Conservation (phyloP, 2,329 filamentous ascomycete species). For the Neurospora crassa region DNA sequence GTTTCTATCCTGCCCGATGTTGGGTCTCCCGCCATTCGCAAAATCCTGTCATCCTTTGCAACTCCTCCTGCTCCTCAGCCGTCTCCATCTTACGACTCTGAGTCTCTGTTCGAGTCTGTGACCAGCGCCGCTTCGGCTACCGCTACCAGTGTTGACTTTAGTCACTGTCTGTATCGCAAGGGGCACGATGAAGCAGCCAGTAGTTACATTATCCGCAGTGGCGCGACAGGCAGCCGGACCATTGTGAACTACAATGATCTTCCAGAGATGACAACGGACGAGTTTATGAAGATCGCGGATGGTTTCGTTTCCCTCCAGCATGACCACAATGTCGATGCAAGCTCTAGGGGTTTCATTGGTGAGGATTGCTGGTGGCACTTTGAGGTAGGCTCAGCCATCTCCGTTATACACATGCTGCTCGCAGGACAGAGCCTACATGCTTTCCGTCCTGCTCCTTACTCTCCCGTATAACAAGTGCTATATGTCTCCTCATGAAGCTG, state of each 20-base stretch:
- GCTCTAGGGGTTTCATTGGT: neutral
- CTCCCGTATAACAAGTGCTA: neutral
- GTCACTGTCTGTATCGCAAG: constrained; percentile 50
- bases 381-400: constrained; percentile 38
- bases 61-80: constrained; percentile 11
- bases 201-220: constrained; percentile 59
- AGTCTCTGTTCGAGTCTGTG: constrained; percentile 2
- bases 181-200: constrained; percentile 48
- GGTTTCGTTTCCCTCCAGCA: constrained; percentile 24
- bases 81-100: neutral
- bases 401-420: neutral
- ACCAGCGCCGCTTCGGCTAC: constrained; percentile 7
- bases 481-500: neutral
- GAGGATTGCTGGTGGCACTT: constrained; percentile 58
- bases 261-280: constrained; percentile 54
- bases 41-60: constrained; percentile 46
- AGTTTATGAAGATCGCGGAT: constrained; percentile 42
- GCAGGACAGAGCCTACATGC: neutral
- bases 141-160: constrained; percentile 31
- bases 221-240: constrained; percentile 50
- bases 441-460: neutral
- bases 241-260: constrained; percentile 62
- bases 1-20: constrained; percentile 45
- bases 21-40: constrained; percentile 38
- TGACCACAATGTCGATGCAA: neutral